A percentile compares a stretch with the other conserved stretches of the same genome.
These are phyloP conservation scores for Cordyceps cicadae DNA, from an alignment of 2,329 filamentous ascomycete species.

Conservation along the genomic window DNA sequence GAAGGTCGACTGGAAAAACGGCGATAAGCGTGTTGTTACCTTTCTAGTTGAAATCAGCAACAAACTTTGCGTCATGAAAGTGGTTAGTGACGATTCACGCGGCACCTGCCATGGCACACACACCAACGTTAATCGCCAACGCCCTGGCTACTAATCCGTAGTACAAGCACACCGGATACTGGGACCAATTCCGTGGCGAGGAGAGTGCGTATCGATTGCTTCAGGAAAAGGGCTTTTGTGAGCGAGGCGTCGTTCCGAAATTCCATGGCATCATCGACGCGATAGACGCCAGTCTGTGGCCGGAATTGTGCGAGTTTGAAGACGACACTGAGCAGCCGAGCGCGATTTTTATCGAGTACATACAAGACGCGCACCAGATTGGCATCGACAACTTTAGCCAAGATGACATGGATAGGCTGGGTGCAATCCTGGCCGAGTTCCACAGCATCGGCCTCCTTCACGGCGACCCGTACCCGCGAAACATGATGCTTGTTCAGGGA, in stretches of 20 bases:
- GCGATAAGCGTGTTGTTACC: neutral
- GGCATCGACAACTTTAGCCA: neutral
- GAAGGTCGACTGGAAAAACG: neutral
- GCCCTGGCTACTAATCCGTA: neutral
- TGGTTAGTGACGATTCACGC: neutral
- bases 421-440: neutral
- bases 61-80: neutral
- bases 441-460: neutral
- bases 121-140: neutral
- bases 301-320: neutral
- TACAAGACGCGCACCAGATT: neutral
- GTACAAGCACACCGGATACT: neutral
- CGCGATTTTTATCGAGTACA: neutral
- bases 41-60: neutral
- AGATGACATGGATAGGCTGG: neutral
- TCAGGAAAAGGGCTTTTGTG: neutral
- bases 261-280: neutral
- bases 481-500: slow-evolving; percentile 2
- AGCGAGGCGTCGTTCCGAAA: neutral
- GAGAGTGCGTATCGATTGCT: neutral
- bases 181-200: neutral
- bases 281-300: neutral
- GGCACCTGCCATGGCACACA: neutral
- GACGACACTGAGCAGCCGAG: neutral
- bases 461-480: neutral